Evolutionary conservation across 2,329 filamentous ascomycete genomes (phyloP).

Genomic region (Phoma herbarum): DNA sequence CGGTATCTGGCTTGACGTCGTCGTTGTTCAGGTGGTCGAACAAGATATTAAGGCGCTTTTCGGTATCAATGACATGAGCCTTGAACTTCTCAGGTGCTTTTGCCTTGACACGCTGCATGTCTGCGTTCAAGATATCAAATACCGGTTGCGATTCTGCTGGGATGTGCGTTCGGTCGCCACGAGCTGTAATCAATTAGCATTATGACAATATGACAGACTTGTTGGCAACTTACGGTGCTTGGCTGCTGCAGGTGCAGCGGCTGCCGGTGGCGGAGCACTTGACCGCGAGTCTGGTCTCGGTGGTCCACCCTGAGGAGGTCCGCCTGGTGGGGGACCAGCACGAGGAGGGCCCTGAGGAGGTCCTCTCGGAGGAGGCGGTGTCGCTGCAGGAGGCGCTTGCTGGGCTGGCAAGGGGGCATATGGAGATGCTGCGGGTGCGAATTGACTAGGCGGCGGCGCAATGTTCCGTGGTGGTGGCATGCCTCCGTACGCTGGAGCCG

Average conservation of each 20-base stretch:
- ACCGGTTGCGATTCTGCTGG: conserved; percentile 77
- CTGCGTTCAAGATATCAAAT: conserved; percentile 79
- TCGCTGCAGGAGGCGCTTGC: conserved; percentile 50
- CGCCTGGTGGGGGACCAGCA: conserved; percentile 49
- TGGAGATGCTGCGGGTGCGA: conserved; percentile 37
- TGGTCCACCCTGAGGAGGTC: conserved; percentile 51
- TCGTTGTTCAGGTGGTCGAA: conserved; percentile 99
- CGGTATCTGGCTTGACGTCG: conserved; percentile 80
- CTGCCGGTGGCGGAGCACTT: conserved; percentile 60
- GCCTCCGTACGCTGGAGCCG: conserved; percentile 45
- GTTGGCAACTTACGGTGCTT: conserved; percentile 70
- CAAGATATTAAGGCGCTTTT: conserved; percentile 90
- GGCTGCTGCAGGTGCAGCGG: conserved; percentile 61
- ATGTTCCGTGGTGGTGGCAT: conserved; percentile 55
- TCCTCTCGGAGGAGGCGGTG: conserved; percentile 54
- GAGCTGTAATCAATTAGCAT: conserved; percentile 52
- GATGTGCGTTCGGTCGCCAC: conserved; percentile 91
- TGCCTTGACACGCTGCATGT: conserved; percentile 87
- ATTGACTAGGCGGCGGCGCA: conserved; percentile 54
- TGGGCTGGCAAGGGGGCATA: conserved; percentile 51
- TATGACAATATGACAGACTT: neutral
- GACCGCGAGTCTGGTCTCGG: conserved; percentile 54
- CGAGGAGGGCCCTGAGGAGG: conserved; percentile 52
- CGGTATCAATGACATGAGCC: conserved; percentile 89
- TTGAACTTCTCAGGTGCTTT: conserved; percentile 88